phyloP scores from a whole-genome alignment of 805 yeast genomes.

The Maudiozyma serrabonitensis region DNA sequence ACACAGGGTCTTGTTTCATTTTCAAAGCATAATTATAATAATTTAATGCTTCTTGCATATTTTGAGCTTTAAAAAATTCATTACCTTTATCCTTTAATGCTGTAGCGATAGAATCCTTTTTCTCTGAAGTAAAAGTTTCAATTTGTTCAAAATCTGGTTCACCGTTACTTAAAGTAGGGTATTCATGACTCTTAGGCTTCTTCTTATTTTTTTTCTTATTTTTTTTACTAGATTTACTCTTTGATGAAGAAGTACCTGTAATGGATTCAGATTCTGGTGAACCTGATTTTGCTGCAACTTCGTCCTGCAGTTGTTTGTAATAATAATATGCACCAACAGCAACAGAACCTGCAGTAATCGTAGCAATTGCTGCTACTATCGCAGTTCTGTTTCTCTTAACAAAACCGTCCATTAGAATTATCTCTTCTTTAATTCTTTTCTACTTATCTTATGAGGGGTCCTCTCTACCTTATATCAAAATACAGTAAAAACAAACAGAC shows the following conservation, averaged over 20 bases:
- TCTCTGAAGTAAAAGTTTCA: slow-evolving; percentile 36
- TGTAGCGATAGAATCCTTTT: slow-evolving; percentile 55
- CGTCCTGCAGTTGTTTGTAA: slow-evolving; percentile 29
- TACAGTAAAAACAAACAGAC: no score
- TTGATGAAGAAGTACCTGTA: slow-evolving; percentile 11
- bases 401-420: slow-evolving; percentile 19
- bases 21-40: slow-evolving; percentile 71
- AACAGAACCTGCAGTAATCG: slow-evolving; percentile 54
- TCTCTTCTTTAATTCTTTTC: no score
- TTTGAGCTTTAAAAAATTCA: slow-evolving; percentile 57
- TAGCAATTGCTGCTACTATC: slow-evolving; percentile 49
- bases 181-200: slow-evolving; percentile 47
- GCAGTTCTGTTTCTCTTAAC: slow-evolving; percentile 45
- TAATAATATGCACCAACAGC: slow-evolving; percentile 54
- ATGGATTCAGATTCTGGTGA: background rate
- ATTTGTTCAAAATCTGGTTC: slow-evolving; percentile 46
- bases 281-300: background rate
- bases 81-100: slow-evolving; percentile 88
- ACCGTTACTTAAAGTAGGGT: slow-evolving; percentile 49
- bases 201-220: slow-evolving; percentile 77
- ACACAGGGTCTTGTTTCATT: slow-evolving; percentile 75
- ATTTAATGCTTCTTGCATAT: slow-evolving; percentile 65
- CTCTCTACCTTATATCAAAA: no score
- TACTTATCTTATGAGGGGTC: no score
- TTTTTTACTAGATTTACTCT: slow-evolving; percentile 33